phyloP scores from a whole-genome alignment of 2,329 filamentous ascomycete species.

The Aspergillus fumigatiaffinis region DNA sequence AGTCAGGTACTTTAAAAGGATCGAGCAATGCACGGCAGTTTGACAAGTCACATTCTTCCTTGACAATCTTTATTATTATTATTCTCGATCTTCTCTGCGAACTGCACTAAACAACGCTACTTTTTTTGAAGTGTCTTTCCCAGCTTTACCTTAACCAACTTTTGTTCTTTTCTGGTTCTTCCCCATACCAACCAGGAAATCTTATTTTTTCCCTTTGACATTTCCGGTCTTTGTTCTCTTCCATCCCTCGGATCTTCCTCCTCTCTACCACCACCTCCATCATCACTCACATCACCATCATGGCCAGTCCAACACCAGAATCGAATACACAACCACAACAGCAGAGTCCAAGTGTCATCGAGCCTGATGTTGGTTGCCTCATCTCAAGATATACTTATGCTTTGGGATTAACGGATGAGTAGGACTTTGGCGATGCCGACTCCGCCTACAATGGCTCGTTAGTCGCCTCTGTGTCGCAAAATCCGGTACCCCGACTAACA shows the following conservation, averaged over 20 bases:
- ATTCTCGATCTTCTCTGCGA: background rate
- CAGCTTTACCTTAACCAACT: background rate
- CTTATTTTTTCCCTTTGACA: background rate
- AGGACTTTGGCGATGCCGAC: conserved; percentile 23
- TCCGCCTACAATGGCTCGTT: conserved; percentile 26
- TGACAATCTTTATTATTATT: background rate
- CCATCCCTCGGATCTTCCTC: background rate
- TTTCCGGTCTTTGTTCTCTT: background rate
- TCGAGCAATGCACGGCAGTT: background rate
- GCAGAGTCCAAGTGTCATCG: conserved; percentile 15
- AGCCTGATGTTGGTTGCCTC: conserved; percentile 23
- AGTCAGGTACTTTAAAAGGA: background rate
- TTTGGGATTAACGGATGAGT: background rate
- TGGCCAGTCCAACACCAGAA: background rate
- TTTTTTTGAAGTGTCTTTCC: too few relatives aligned
- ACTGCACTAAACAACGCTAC: background rate
- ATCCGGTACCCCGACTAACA: conserved; percentile 1
- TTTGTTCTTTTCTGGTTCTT: background rate
- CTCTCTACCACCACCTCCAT: background rate
- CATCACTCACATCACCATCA: background rate
- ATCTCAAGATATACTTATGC: background rate
- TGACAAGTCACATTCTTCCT: background rate
- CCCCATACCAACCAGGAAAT: background rate
- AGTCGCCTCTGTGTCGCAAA: conserved; percentile 7
- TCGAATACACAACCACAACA: background rate